Base-by-base conservation (phyloP, 2,329 filamentous ascomycete genomes). In the Diaporthe ilicicola region DNA sequence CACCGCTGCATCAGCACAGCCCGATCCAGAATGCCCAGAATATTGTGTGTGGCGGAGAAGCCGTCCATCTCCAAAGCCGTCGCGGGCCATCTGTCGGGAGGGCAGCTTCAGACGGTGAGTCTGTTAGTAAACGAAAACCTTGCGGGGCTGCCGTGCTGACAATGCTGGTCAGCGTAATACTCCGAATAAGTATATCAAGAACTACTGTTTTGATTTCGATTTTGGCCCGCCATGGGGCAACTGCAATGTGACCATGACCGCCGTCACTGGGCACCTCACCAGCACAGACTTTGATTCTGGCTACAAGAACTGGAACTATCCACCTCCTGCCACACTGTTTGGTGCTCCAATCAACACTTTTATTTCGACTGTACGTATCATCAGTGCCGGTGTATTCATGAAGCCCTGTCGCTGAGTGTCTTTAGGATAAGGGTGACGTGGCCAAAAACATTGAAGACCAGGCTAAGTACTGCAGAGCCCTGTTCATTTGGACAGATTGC, bases 401-500 rank as follows among this genome's bases (percentile, higher is more conserved):
- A n/a, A 19, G 46, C 44, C 44, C 9, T 54, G 64, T 72, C 79
- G 68, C 78, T n/a, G 4, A 39, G 19, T 10, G 15, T 32, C 12
- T 37, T 7, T 74, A 95, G 90, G 91, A 95, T 77, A 97, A 95
- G 78, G 91, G 91, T 76, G 84, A 87, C 1, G 92, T 99, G 73
- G 94, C 95, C 12, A 87, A 91, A 39, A 99, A 99, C 78, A 96
- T 99, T 77, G 89, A 92, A 75, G 84, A 88, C 1, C 92, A 97
- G 80, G 95, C 96, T 22, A 88, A 88, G 72, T 88, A 88, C 78
- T 87, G 91, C n/a, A 88, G 87, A 69, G 90, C 91, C 15, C 86
- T 99, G 39, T 95, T 97, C 81, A 98, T 99, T 76, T 99, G 96
- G 96, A 99, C 96, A 0, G 96, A 99, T 86, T 98, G 96, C 81